Evolutionary conservation across 1,139 yeast genomes (phyloP).

Genomic region (Taphrina confusa): DNA sequence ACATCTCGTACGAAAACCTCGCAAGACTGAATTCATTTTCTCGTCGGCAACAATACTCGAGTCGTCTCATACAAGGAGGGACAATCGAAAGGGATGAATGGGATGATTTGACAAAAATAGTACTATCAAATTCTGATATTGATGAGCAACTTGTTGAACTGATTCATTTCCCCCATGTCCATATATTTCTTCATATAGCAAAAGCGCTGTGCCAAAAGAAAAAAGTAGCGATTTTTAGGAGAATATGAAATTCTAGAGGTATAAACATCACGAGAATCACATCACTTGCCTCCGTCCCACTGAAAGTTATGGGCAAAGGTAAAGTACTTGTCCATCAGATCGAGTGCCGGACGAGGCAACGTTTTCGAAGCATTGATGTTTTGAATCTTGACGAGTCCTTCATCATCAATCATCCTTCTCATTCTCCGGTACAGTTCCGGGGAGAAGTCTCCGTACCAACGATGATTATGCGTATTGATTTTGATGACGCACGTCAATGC

Average conservation of each 20-base stretch:
- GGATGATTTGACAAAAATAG: slow-evolving; percentile 16
- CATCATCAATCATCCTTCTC: slow-evolving; percentile 34
- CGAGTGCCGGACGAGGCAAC: slow-evolving; percentile 39
- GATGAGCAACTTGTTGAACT: slow-evolving; percentile 18
- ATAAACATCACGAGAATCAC: neutral
- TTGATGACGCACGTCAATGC: slow-evolving; percentile 73
- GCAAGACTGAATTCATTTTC: neutral
- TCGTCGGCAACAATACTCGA: slow-evolving; percentile 4
- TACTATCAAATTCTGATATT: slow-evolving; percentile 25
- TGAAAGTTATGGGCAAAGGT: slow-evolving; percentile 38
- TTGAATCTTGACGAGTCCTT: slow-evolving; percentile 38
- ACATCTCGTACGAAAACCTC: no score
- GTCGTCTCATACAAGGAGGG: no score
- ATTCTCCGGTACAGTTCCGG: slow-evolving; percentile 21
- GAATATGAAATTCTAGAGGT: neutral
- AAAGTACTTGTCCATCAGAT: slow-evolving; percentile 40
- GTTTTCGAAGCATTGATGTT: slow-evolving; percentile 41
- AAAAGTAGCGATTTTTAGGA: no score
- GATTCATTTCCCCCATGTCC: slow-evolving; percentile 11
- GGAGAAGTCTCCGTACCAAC: slow-evolving; percentile 80
- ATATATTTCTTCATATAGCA: no score
- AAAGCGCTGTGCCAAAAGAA: no score
- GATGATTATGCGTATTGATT: slow-evolving; percentile 88
- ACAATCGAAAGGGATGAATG: slow-evolving; percentile 7
- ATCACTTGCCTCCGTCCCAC: slow-evolving; percentile 37